Base-by-base conservation (phyloP, 495 filamentous ascomycete genomes). In the Chaetomium fimeti region DNA sequence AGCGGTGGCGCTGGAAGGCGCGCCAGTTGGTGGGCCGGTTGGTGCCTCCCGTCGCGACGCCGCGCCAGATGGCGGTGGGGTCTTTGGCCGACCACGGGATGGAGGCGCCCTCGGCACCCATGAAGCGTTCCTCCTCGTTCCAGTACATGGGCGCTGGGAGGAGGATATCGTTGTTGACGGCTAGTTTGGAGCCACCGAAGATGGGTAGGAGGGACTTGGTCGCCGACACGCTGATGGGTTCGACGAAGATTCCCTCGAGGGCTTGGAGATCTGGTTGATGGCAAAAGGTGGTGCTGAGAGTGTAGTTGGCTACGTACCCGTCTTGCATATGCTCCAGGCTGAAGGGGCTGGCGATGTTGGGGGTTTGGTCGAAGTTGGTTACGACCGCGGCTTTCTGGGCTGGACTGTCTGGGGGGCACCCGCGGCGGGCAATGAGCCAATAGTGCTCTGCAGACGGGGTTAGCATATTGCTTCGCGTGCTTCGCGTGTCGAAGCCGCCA, bases 121-220 rank as follows among this genome's bases (percentile, higher is more conserved):
- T 81, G 76, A 91, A 93, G n/a, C 88, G 84, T 60, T 82, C 76
- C 54, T 92, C 87, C 9, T 86, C 76, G 57, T 83, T 82, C 78
- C 87, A 88, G 73, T 92, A 91, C 86, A 89, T 89, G 57, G 89
- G 85, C 0, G 87, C 85, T 1, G 90, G 90, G 60, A 94, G 85
- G 25, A 93, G 81, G 65, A 93, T 89, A 62, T 93, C 90, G 72
- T 91, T 92, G 76, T 92, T 93, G 57, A 88, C 84, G 45, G 84
- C 82, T 53, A 92, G 79, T 72, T 94, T 93, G 70, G 83, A 88
- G 57, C 88, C 89, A 57, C 89, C 84, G 68, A 94, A 93, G 20
- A 92, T 72, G 0, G 90, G 91, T 32, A 91, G 78, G 36, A 92
- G 75, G 38, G 81, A 77, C 53, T 81, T 74, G 24, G 83, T 83